Conservation (phyloP, 1,284 basidiomycete genomes). For the Paramarasmius palmivorus region DNA sequence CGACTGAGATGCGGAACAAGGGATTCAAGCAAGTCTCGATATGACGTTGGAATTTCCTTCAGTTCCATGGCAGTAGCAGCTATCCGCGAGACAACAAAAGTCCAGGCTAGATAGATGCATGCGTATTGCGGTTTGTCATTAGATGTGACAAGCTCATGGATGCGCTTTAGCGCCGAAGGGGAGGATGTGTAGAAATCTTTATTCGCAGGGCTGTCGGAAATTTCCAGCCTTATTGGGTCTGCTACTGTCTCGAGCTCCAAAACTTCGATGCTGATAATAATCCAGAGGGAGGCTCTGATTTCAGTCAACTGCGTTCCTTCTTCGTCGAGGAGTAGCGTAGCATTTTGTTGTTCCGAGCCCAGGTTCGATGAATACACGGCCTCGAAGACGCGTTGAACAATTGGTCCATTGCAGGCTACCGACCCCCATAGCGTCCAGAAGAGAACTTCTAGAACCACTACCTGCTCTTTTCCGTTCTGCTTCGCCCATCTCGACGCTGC, state of each 20-base stretch:
- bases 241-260: conserved; percentile 78
- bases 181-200: conserved; percentile 57
- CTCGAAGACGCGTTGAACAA: conserved; percentile 65
- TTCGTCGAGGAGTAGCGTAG: conserved; percentile 70
- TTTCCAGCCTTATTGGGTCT: conserved; percentile 51
- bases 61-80: conserved; percentile 39
- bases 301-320: conserved; percentile 66
- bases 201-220: conserved; percentile 49
- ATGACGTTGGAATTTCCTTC: conserved; percentile 53
- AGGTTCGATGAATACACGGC: conserved; percentile 67
- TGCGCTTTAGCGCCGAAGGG: conserved; percentile 52
- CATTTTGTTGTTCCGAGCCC: conserved; percentile 67
- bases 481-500: conserved; percentile 75
- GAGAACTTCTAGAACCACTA: conserved; percentile 78
- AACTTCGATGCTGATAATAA: conserved; percentile 77
- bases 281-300: conserved; percentile 74
- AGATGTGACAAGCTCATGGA: conserved; percentile 66
- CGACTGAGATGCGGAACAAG: conserved; percentile 45
- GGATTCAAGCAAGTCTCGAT: conserved; percentile 56
- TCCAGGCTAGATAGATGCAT: conserved; percentile 76
- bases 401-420: conserved; percentile 59
- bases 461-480: conserved; percentile 77
- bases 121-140: conserved; percentile 60
- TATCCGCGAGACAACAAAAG: conserved; percentile 72
- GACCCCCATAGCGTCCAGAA: conserved; percentile 88